Conservation (phyloP, 75 land plant genomes). For the Pseudotsuga menziesii region DNA sequence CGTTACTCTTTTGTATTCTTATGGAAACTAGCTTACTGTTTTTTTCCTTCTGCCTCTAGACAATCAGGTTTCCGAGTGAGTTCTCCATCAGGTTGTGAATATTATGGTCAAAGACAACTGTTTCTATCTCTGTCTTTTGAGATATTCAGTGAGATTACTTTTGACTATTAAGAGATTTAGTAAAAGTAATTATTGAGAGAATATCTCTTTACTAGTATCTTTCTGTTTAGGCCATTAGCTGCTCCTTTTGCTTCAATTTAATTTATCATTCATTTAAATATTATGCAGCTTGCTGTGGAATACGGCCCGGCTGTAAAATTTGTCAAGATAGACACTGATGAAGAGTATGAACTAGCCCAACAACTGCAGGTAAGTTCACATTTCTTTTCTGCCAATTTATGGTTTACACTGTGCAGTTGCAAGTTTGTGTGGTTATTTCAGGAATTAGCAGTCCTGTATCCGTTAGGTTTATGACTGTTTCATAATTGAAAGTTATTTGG, state of each 20-base stretch:
- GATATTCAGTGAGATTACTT: slow-evolving; percentile 5
- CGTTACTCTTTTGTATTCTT: not conserved
- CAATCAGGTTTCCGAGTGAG: not conserved
- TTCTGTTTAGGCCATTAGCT: not conserved
- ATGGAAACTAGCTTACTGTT: not conserved
- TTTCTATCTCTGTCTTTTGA: not conserved
- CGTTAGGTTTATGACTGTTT: not conserved
- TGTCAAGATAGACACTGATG: slow-evolving; percentile 97
- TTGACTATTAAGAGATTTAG: not conserved
- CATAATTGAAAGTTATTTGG: not conserved
- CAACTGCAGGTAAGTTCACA: slow-evolving; percentile 71
- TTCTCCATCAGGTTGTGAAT: not conserved
- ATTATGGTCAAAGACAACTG: too few relatives aligned
- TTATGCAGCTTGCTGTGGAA: slow-evolving; percentile 84
- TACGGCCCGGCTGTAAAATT: slow-evolving; percentile 60
- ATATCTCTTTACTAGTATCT: not conserved
- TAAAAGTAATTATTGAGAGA: not conserved
- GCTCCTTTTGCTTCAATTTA: not conserved
- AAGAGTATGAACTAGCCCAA: slow-evolving; percentile 88
- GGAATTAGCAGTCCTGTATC: too few relatives aligned
- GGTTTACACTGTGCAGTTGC: not conserved
- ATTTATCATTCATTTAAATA: not conserved
- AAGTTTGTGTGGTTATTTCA: not conserved
- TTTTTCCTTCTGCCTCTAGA: not conserved
- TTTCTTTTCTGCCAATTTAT: not conserved